Evolutionary conservation across 371 early-diverging fungal species (phyloP).

Genomic region (Zancudomyces culisetae): DNA sequence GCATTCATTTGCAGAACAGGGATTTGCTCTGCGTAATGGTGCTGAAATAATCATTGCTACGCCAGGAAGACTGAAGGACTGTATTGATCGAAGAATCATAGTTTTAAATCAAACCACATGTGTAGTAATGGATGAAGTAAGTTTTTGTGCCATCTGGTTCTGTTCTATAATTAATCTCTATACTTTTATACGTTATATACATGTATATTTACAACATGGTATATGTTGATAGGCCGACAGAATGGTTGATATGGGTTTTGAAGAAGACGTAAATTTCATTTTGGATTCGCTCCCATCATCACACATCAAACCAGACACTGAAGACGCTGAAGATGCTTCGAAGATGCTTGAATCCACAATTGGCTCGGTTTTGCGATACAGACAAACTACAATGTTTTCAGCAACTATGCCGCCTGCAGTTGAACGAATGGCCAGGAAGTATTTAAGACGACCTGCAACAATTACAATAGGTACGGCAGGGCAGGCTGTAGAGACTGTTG

Average conservation of each 20-base stretch:
- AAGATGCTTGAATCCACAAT: conserved; percentile 19
- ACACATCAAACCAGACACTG: conserved; percentile 69
- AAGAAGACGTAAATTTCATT: conserved; percentile 83
- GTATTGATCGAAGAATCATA: conserved; percentile 60
- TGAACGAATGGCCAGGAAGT: conserved; percentile 73
- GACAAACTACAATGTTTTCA: conserved; percentile 98
- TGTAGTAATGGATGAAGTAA: conserved; percentile 92
- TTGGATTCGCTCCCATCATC: conserved; percentile 80
- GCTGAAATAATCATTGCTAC: conserved; percentile 88
- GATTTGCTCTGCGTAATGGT: conserved; percentile 63
- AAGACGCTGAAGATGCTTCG: conserved; percentile 38
- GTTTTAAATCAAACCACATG: conserved; percentile 69
- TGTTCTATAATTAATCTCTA: no score
- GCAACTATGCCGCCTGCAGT: conserved; percentile 98
- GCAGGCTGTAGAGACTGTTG: conserved; percentile 85
- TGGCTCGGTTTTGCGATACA: conserved; percentile 32
- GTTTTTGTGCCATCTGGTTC: no score
- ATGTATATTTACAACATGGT: no score
- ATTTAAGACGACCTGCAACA: conserved; percentile 73
- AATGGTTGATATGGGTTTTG: conserved; percentile 97
- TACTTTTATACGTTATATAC: no score
- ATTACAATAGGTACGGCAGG: conserved; percentile 96
- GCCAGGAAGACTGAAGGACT: conserved; percentile 87
- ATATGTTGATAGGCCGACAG: conserved; percentile 55
- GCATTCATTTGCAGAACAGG: conserved; percentile 70